Evolutionary conservation across 345 rosid genomes (phyloP), one percentile per base, ranked within the genome.

Genomic region (Euphorbia peplus): DNA sequence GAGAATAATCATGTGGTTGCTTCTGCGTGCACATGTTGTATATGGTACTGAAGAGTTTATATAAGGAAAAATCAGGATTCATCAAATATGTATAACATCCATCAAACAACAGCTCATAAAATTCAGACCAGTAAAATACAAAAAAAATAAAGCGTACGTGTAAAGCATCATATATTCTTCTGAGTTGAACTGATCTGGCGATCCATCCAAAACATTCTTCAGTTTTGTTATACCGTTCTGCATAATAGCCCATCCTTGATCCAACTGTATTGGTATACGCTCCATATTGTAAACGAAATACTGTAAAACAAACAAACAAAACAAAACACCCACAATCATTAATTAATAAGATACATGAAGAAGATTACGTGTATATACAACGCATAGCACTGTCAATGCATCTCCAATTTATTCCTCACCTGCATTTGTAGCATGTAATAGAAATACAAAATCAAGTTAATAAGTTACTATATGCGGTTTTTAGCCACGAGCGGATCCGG

Each of bases 81-180:
- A n/a, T n/a, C n/a, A n/a, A n/a, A n/a, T n/a, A n/a, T n/a, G n/a
- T n/a, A n/a, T n/a, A 62, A 19, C 29, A 73, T 28, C 32, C 35
- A 50, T 51, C n/a, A n/a, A n/a, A n/a, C n/a, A n/a, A n/a, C n/a
- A n/a, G 37, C 37, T 32, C 37, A 3, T 32, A 32, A 32, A 32
- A 3, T 32, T 46, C 41, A 60, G 24, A 53, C 60, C 4, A 56
- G 54, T 44, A 44, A 32, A 32, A 32, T 32, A 32, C 6, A 72
- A 63, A 14, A 70, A 71, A 62, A 30, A 8, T 30, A 22, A 5
- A 10, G 26, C 50, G 35, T 81, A 93, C 98, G 83, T 83, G 75
- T 88, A 91, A 56, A 93, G 91, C 91, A 83, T 85, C 88, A 93
- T 89, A 67, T 93, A 87, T 13, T 91, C 93, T 73, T 88, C 91